phyloP scores from a whole-genome alignment of 305 asterid genomes.

The Fraxinus dipetala region DNA sequence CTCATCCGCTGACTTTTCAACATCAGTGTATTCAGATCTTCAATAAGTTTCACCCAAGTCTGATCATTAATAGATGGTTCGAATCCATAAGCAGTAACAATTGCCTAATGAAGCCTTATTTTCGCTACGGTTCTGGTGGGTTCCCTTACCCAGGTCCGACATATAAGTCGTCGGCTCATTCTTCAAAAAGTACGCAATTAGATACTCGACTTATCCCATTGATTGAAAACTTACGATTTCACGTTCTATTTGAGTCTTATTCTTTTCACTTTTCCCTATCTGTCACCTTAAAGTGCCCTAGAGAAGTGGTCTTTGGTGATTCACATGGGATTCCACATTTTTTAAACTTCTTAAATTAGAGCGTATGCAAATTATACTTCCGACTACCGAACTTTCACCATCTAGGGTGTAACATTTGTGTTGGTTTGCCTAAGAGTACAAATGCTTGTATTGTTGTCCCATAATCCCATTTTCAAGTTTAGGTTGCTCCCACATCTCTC shows the following conservation, averaged over 20 bases:
- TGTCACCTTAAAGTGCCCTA: background rate
- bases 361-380: background rate
- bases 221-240: background rate
- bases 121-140: background rate
- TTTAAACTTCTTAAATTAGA: background rate
- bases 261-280: too few relatives aligned
- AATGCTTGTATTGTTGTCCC: too few relatives aligned
- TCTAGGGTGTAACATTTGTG: background rate
- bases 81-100: too few relatives aligned
- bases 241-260: too few relatives aligned
- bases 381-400: background rate
- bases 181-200: background rate
- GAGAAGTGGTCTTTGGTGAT: background rate
- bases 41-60: background rate
- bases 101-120: background rate
- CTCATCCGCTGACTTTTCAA: background rate
- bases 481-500: too few relatives aligned
- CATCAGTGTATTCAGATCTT: background rate
- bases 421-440: too few relatives aligned
- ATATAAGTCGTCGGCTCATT: background rate
- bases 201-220: too few relatives aligned
- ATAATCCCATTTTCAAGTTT: too few relatives aligned
- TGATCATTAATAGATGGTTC: background rate
- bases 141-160: background rate
- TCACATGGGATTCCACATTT: background rate